Conservation (phyloP, 805 yeast species). For the Kazachstania africana region DNA sequence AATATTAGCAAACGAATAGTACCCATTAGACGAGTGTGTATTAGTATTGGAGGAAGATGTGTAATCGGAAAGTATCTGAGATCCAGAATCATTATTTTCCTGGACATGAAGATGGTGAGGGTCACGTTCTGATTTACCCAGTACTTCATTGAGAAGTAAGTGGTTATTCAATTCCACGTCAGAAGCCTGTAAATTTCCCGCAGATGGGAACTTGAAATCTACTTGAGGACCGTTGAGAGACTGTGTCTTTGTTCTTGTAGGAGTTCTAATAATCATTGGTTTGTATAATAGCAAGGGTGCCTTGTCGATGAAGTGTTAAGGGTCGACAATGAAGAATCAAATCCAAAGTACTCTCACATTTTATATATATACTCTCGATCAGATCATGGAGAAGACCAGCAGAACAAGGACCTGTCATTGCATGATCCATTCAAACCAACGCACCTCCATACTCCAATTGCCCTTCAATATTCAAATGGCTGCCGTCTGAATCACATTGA, state of each 20-base stretch:
- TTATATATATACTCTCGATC: too few relatives aligned
- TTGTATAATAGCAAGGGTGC: not conserved
- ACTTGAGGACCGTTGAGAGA: constrained; percentile 31
- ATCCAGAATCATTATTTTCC: constrained; percentile 11
- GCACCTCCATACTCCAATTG: too few relatives aligned
- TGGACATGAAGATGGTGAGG: not conserved
- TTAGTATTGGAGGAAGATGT: constrained; percentile 10
- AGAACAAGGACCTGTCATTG: too few relatives aligned
- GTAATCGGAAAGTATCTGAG: constrained; percentile 24
- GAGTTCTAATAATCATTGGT: constrained; percentile 18
- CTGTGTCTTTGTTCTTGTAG: constrained; percentile 26
- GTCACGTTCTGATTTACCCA: constrained; percentile 2
- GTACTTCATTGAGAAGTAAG: constrained; percentile 16
- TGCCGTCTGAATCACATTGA: too few relatives aligned
- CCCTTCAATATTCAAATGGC: too few relatives aligned
- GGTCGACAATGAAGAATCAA: too few relatives aligned
- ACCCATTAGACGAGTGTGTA: constrained; percentile 21
- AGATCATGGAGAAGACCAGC: too few relatives aligned
- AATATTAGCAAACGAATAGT: constrained; percentile 28
- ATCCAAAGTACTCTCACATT: too few relatives aligned
- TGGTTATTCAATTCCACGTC: constrained; percentile 20
- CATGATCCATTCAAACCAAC: too few relatives aligned
- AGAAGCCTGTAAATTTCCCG: constrained; percentile 14
- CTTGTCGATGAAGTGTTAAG: not conserved
- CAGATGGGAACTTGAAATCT: constrained; percentile 30